A percentile compares a stretch with the other conserved stretches of the same genome.
These are phyloP conservation scores for Pleurotus tuber-regium DNA, from an alignment of 768 basidiomycete species.

Conservation along the genomic window DNA sequence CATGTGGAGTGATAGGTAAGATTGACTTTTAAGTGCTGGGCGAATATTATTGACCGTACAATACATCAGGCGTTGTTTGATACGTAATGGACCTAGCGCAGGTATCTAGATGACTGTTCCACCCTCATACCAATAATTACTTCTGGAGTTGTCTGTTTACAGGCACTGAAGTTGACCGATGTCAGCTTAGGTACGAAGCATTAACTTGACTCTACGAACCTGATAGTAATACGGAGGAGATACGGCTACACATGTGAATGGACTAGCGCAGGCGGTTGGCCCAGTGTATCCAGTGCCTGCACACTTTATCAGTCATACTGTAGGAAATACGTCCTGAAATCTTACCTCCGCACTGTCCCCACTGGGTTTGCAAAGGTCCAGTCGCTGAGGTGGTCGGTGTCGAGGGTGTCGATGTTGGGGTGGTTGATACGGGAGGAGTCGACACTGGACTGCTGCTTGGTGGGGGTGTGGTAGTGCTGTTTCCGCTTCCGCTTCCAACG, in stretches of 20 bases:
- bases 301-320: neutral
- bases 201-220: slow-evolving; percentile 22
- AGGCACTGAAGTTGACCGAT: slow-evolving; percentile 18
- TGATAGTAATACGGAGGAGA: slow-evolving; percentile 55
- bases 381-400: slow-evolving; percentile 25
- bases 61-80: slow-evolving; percentile 10
- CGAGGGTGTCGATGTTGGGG: slow-evolving; percentile 16
- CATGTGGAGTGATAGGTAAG: slow-evolving; percentile 79
- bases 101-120: neutral
- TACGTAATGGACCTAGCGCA: slow-evolving; percentile 3
- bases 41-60: neutral
- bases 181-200: neutral
- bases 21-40: slow-evolving; percentile 6
- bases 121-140: neutral
- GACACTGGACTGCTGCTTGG: slow-evolving; percentile 10
- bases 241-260: slow-evolving; percentile 43
- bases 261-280: slow-evolving; percentile 40
- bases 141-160: slow-evolving; percentile 11
- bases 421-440: slow-evolving; percentile 14
- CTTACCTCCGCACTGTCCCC: slow-evolving; percentile 53
- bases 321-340: neutral
- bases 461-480: slow-evolving; percentile 16
- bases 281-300: slow-evolving; percentile 44
- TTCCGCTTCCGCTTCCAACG: slow-evolving; percentile 41
- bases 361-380: slow-evolving; percentile 41